phyloP scores from a whole-genome alignment of 176 grass and related monocot genomes.

The Tuctoria greenei region DNA sequence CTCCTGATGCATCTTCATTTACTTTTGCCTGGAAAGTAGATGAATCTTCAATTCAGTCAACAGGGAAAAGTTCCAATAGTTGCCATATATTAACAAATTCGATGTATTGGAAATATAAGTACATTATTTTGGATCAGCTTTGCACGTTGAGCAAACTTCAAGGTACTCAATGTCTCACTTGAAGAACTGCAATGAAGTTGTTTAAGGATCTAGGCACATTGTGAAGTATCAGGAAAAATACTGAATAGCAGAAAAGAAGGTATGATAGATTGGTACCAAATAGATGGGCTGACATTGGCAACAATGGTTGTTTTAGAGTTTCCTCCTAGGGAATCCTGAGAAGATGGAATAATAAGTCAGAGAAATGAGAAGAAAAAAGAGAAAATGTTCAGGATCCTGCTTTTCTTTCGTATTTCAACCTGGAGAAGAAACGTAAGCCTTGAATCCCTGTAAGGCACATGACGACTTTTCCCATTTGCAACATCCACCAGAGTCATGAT shows the following conservation, averaged over 20 bases:
- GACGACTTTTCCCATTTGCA: conserved; percentile 85
- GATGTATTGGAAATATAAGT: conserved; percentile 24
- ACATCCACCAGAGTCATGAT: conserved; percentile 94
- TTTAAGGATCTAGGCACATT: conserved; percentile 25
- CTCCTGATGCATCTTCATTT: conserved; percentile 90
- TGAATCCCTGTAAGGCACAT: conserved; percentile 96
- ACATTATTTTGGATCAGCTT: conserved; percentile 98
- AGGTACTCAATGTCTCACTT: conserved; percentile 89
- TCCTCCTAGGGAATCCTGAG: conserved; percentile 85
- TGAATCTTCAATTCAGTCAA: conserved; percentile 3
- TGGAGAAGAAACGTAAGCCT: conserved; percentile 97
- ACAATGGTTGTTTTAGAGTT: conserved; percentile 94
- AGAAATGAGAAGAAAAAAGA: neutral
- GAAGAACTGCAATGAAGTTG: conserved; percentile 66
- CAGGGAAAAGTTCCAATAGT: neutral
- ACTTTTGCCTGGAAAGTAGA: conserved; percentile 74
- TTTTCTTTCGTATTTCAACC: conserved; percentile 46
- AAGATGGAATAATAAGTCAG: conserved; percentile 34
- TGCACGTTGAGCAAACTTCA: conserved; percentile 95
- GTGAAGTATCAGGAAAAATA: conserved; percentile 12
- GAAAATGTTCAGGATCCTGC: neutral
- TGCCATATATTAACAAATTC: conserved; percentile 29
- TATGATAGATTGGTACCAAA: conserved; percentile 57
- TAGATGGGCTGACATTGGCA: conserved; percentile 89
- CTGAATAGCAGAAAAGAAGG: conserved; percentile 31